A percentile compares a stretch with the other conserved stretches of the same genome.
phyloP scores from a whole-genome alignment of 345 rosid species.

The Gynandropsis gynandra region DNA sequence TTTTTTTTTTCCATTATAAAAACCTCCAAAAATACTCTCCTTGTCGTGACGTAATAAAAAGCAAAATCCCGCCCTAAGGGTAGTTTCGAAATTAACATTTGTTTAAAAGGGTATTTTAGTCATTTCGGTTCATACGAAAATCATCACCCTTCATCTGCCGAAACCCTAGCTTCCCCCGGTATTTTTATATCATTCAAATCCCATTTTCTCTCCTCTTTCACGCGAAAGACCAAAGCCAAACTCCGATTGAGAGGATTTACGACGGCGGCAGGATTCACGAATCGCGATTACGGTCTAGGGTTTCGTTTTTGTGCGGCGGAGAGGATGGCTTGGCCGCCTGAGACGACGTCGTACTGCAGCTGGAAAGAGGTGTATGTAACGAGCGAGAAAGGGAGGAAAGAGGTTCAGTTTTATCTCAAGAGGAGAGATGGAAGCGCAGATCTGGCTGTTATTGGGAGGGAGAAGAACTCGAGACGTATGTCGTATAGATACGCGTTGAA shows the following conservation, averaged over 20 bases:
- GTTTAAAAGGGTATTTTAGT: not conserved
- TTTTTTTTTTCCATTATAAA: not conserved
- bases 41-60: slow-evolving; percentile 18
- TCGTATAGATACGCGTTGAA: slow-evolving; percentile 41
- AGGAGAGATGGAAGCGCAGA: slow-evolving; percentile 47
- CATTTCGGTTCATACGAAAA: not conserved
- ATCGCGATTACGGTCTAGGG: slow-evolving; percentile 5
- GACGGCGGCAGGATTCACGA: slow-evolving; percentile 17
- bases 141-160: slow-evolving; percentile 50
- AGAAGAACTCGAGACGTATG: slow-evolving; percentile 45
- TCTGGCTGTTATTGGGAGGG: slow-evolving; percentile 65
- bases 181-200: slow-evolving; percentile 17
- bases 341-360: slow-evolving; percentile 37
- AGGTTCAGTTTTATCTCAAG: slow-evolving; percentile 57
- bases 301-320: not conserved
- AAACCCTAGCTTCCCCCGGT: slow-evolving; percentile 41
- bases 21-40: slow-evolving; percentile 3
- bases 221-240: not conserved
- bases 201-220: slow-evolving; percentile 5
- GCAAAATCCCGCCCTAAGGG: not conserved
- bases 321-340: slow-evolving; percentile 31
- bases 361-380: slow-evolving; percentile 66
- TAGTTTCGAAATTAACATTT: not conserved
- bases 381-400: slow-evolving; percentile 43
- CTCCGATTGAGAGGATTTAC: not conserved